phyloP scores from a whole-genome alignment of 1,284 basidiomycete species.

The Anthracocystis panici-leucophaei region DNA sequence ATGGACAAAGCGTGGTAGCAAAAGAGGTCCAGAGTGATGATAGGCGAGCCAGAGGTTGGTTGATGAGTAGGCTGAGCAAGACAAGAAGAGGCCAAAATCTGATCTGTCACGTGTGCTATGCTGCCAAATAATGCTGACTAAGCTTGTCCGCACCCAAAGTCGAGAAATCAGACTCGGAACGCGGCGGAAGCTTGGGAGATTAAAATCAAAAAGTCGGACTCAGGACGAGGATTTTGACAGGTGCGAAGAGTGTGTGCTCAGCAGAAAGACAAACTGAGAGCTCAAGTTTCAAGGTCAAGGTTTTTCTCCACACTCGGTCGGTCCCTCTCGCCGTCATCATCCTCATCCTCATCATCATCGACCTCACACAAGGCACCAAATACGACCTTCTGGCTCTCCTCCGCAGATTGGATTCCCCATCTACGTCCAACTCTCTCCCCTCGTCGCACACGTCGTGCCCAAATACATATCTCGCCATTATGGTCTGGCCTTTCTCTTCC shows the following conservation, averaged over 20 bases:
- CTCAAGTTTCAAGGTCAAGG: too few relatives aligned
- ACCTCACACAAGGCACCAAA: neutral
- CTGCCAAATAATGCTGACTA: conserved; percentile 15
- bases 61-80: neutral
- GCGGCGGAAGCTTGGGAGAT: conserved; percentile 28
- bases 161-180: conserved; percentile 37
- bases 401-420: neutral
- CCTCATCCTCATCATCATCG: neutral
- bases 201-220: conserved; percentile 5
- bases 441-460: conserved; percentile 3
- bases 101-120: conserved; percentile 24
- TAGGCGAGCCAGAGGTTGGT: neutral
- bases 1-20: neutral
- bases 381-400: neutral
- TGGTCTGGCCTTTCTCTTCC: conserved; percentile 56
- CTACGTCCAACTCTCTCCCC: neutral
- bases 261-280: conserved; percentile 5
- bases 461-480: conserved; percentile 8
- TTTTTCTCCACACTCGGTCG: conserved; percentile 3
- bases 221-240: conserved; percentile 15
- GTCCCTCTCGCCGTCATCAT: neutral
- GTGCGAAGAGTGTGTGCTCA: conserved; percentile 11
- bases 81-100: conserved; percentile 35
- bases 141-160: conserved; percentile 31
- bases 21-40: neutral